phyloP scores from a whole-genome alignment of 2,329 filamentous ascomycete species.

The Penicillium psychrosexuale region DNA sequence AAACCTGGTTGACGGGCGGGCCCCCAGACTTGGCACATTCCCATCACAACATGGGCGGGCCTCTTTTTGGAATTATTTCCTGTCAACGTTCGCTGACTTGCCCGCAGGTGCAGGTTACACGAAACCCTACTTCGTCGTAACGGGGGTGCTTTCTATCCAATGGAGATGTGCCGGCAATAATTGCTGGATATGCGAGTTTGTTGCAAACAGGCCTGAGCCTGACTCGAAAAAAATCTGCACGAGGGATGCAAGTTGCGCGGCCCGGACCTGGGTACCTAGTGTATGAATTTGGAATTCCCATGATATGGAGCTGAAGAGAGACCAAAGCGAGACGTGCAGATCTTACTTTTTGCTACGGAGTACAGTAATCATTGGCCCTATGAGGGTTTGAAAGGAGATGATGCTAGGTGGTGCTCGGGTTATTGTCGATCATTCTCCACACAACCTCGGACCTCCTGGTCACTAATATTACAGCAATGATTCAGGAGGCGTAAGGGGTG shows the following conservation, averaged over 20 bases:
- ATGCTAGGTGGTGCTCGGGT: conserved; percentile 12
- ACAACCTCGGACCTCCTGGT: background rate
- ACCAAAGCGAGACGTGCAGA: conserved; percentile 5
- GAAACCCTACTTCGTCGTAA: background rate
- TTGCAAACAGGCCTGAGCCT: conserved; percentile 16
- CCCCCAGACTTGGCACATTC: conserved; percentile 12
- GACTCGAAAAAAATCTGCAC: conserved; percentile 7
- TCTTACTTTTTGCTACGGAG: background rate
- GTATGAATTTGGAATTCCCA: background rate
- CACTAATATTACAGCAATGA: background rate
- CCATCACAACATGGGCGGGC: background rate
- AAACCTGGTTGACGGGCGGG: conserved; percentile 14
- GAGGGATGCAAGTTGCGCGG: conserved; percentile 3
- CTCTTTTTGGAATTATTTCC: background rate
- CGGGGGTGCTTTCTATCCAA: conserved; percentile 9
- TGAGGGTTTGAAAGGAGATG: background rate
- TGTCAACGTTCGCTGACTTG: background rate
- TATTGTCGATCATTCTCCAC: conserved; percentile 18
- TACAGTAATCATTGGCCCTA: background rate
- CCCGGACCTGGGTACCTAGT: background rate
- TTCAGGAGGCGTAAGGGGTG: conserved; percentile 3
- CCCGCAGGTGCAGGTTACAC: background rate
- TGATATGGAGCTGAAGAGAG: background rate
- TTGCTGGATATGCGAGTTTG: conserved; percentile 8
- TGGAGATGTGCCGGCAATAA: conserved; percentile 4